These are phyloP conservation scores for Musa acuminata DNA, from an alignment of 176 grass and related monocot genomes.

Conservation along the genomic window DNA sequence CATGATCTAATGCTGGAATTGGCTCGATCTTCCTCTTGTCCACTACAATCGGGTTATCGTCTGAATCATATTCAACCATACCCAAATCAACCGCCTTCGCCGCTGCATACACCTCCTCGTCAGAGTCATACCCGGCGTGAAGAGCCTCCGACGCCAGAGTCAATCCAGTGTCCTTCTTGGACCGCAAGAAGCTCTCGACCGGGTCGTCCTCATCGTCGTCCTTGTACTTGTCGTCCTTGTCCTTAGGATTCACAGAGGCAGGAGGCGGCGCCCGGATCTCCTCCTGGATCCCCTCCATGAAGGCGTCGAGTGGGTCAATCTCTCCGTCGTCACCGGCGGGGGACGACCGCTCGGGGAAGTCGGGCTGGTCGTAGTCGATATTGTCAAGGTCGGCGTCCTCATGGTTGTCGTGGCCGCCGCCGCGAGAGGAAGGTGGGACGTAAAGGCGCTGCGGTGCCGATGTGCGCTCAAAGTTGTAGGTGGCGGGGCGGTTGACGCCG, in stretches of 20 bases:
- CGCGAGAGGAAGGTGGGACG: slow-evolving; percentile 34
- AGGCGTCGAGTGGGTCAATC: slow-evolving; percentile 84
- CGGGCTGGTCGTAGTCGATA: slow-evolving; percentile 57
- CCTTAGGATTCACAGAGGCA: slow-evolving; percentile 7
- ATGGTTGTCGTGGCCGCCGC: slow-evolving; percentile 14
- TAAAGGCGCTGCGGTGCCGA: slow-evolving; percentile 60
- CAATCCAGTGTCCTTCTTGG: slow-evolving; percentile 80
- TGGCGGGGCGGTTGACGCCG: slow-evolving; percentile 59
- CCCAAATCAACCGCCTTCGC: slow-evolving; percentile 94
- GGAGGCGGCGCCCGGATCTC: slow-evolving; percentile 65
- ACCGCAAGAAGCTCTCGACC: slow-evolving; percentile 71
- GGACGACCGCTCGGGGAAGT: slow-evolving; percentile 14
- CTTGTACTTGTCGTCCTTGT: slow-evolving; percentile 40
- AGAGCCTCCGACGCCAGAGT: slow-evolving; percentile 71
- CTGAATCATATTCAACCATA: slow-evolving; percentile 86
- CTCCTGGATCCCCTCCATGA: slow-evolving; percentile 92
- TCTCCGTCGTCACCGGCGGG: slow-evolving; percentile 21
- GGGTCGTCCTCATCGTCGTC: slow-evolving; percentile 84
- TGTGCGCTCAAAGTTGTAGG: slow-evolving; percentile 79
- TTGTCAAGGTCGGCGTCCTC: slow-evolving; percentile 80
- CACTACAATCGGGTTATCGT: slow-evolving; percentile 71
- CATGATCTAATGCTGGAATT: slow-evolving; percentile 73
- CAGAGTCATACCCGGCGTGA: slow-evolving; percentile 68
- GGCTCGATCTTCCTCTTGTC: slow-evolving; percentile 99
- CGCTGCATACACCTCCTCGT: slow-evolving; percentile 94